Evolutionary conservation across 1,284 basidiomycete species (phyloP).

Genomic region (Sporisorium scitamineum): DNA sequence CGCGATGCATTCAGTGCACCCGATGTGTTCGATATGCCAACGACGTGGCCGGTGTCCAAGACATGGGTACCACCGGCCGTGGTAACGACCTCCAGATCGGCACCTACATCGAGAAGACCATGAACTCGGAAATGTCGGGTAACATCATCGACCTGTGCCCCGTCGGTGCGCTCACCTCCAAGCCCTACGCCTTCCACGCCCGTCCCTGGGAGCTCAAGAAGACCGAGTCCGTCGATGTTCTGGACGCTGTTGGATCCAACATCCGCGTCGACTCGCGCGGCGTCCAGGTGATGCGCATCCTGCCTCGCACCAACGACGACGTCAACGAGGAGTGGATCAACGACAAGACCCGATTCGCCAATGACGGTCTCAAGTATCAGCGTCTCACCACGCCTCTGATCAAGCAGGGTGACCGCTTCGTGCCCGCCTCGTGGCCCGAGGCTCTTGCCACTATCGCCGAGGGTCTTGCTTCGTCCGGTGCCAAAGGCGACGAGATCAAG

Average conservation of each 20-base stretch:
- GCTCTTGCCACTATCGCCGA: constrained; percentile 83
- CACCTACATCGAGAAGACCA: constrained; percentile 96
- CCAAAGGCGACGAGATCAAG: constrained; percentile 94
- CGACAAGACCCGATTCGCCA: constrained; percentile 97
- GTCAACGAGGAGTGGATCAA: constrained; percentile 99
- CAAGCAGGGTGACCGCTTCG: constrained; percentile 91
- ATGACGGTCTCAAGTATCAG: constrained; percentile 95
- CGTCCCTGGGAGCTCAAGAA: constrained; percentile 99
- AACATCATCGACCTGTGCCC: constrained; percentile 96
- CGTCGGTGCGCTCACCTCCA: constrained; percentile 96
- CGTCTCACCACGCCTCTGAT: constrained; percentile 91
- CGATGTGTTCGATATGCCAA: constrained; percentile 99
- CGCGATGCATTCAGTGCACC: constrained; percentile 99
- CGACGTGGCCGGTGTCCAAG: constrained; percentile 98
- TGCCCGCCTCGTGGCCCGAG: constrained; percentile 91
- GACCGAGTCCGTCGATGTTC: constrained; percentile 96
- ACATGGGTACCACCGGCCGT: constrained; percentile 94
- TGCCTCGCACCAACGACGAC: constrained; percentile 95
- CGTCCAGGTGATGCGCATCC: constrained; percentile 95
- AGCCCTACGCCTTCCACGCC: constrained; percentile 96
- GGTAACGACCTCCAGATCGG: constrained; percentile 99
- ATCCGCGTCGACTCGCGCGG: constrained; percentile 97
- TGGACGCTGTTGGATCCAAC: constrained; percentile 97
- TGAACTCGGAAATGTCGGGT: constrained; percentile 97
- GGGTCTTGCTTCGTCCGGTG: constrained; percentile 83